Percentiles rank a stretch among this genome's conserved stretches.
phyloP scores from a whole-genome alignment of 2,329 filamentous ascomycete species.

The Phialophora chinensis region DNA sequence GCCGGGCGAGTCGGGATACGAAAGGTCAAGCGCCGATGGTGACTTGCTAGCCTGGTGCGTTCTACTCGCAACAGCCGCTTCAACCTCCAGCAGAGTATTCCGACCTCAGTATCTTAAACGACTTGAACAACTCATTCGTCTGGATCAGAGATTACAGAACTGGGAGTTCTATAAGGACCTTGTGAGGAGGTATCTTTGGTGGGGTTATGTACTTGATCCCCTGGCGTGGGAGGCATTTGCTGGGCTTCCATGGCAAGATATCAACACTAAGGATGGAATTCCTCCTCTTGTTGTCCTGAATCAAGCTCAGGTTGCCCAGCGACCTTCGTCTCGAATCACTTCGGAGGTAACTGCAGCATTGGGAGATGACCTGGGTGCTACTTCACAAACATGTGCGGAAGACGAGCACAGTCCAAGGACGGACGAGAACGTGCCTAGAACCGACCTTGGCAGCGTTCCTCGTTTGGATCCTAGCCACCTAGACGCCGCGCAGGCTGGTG shows the following conservation, averaged over 20 bases:
- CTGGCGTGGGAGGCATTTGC: background rate
- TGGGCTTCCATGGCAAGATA: background rate
- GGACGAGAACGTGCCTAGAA: too few relatives aligned
- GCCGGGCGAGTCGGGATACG: background rate
- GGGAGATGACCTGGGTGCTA: too few relatives aligned
- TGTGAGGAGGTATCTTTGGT: background rate
- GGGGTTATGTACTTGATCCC: slow-evolving; percentile 2
- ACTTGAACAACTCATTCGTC: background rate
- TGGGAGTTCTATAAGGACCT: background rate
- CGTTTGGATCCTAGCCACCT: too few relatives aligned
- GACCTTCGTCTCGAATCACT: too few relatives aligned
- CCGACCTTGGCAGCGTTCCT: too few relatives aligned
- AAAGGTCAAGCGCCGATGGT: background rate
- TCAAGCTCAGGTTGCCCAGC: too few relatives aligned
- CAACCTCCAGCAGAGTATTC: background rate
- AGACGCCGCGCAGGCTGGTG: too few relatives aligned
- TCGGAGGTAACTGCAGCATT: too few relatives aligned
- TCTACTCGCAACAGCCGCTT: background rate
- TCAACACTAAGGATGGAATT: too few relatives aligned
- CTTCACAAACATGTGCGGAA: too few relatives aligned
- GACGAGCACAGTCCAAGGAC: too few relatives aligned
- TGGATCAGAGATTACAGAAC: background rate
- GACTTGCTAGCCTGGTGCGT: background rate
- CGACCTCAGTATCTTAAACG: background rate
- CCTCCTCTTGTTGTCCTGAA: too few relatives aligned